A percentile compares a stretch with the other conserved stretches of the same genome.
phyloP scores from a whole-genome alignment of 1,284 basidiomycete genomes.

The Trichosporon sp. region DNA sequence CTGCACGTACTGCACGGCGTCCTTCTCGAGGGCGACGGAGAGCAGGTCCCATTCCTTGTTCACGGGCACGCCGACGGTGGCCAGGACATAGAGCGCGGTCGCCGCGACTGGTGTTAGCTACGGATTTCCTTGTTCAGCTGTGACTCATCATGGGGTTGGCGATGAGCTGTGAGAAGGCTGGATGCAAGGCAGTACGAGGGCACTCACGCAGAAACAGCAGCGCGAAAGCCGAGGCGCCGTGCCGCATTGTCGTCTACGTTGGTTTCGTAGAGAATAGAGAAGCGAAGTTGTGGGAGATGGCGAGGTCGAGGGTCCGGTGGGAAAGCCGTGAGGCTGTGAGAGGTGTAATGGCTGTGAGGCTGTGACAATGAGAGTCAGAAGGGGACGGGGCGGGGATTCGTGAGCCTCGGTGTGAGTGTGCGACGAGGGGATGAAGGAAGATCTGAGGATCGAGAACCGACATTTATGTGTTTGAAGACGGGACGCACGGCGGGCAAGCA shows the following conservation, averaged over 20 bases:
- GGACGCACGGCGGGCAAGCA: too few species aligned
- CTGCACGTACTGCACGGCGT: neutral
- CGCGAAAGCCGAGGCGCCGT: neutral
- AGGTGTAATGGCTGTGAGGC: neutral
- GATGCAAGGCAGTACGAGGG: neutral
- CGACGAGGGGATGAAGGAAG: neutral
- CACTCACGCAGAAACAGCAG: neutral
- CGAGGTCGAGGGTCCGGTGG: neutral
- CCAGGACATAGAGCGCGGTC: neutral
- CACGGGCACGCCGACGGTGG: neutral
- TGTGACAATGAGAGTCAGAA: neutral
- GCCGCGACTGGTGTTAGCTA: neutral
- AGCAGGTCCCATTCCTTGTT: neutral
- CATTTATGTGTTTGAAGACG: neutral
- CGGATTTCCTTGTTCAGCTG: neutral
- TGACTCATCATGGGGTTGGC: neutral
- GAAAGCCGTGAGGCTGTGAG: too few species aligned
- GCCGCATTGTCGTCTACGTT: neutral
- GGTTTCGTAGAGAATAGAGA: neutral
- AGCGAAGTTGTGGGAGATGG: neutral
- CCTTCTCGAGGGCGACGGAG: neutral
- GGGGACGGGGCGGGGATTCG: too few species aligned
- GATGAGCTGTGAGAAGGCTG: neutral
- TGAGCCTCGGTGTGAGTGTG: neutral
- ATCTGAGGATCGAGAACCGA: neutral